These are phyloP conservation scores for Stevia rebaudiana DNA, from an alignment of 140 eudicot genomes.

Conservation along the genomic window DNA sequence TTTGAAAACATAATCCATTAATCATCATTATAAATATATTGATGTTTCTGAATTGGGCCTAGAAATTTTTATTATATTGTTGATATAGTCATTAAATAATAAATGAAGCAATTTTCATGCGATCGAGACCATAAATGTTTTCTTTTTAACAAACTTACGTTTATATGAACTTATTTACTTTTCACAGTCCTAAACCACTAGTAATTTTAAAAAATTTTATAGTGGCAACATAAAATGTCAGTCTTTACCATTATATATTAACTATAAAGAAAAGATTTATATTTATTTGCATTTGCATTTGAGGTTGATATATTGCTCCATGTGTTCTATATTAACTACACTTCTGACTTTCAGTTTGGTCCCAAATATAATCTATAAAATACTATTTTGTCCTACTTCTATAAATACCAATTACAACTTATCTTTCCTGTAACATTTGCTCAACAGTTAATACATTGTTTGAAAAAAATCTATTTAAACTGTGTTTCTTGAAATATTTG, in stretches of 20 bases:
- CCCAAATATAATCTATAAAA: slow-evolving; percentile 1
- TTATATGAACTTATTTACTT: neutral
- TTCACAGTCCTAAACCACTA: too few species aligned
- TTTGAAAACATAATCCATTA: too few species aligned
- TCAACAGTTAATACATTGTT: neutral
- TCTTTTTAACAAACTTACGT: neutral
- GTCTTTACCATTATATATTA: slow-evolving; percentile 17
- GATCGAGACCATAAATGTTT: neutral
- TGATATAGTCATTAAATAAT: neutral
- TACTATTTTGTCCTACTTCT: neutral
- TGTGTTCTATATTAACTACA: slow-evolving; percentile 20
- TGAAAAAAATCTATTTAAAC: neutral
- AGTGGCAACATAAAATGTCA: slow-evolving; percentile 14
- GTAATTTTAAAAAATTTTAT: neutral
- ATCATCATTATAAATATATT: neutral
- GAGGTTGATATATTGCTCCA: slow-evolving; percentile 9
- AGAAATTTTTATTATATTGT: neutral
- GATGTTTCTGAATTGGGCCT: neutral
- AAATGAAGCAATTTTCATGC: neutral
- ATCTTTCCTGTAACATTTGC: neutral
- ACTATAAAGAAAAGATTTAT: neutral
- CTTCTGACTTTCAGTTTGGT: slow-evolving; percentile 3
- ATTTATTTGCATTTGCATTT: slow-evolving; percentile 2
- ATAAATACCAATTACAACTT: neutral
- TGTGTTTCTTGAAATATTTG: neutral